Base-by-base conservation (phyloP, 2,329 filamentous ascomycete species). In the Colletotrichum falcatum region DNA sequence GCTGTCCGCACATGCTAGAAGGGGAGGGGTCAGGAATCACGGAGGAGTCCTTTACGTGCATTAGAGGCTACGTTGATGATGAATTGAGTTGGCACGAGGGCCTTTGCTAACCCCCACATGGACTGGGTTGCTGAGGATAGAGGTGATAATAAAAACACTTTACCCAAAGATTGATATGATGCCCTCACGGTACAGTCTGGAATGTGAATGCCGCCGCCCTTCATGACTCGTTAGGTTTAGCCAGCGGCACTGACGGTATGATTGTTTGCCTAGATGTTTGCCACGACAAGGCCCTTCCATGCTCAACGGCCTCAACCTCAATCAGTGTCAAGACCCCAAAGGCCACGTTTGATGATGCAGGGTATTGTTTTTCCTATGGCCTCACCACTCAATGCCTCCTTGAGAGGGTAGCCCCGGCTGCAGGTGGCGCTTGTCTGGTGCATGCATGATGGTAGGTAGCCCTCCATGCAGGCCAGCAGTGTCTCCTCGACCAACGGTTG, bases 101-200 rank as follows among this genome's bases (percentile, higher is more conserved):
- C 58, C 58, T 59, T 28, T 39, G 28, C 46, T 46, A 16, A 16
- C 14, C 44, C 58, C 58, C 28, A 39, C 18, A 55, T 20, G 49
- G 58, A 39, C 12, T 46, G 67, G 44, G 30, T 37, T 56, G 42
- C 63, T 51, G 44, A 61, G 56, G 51, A 53, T 51, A 70, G 51
- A 51, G 67, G 61, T 70, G 67, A 66, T 66, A 70, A 66, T 70
- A 61, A 55, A 66, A 66, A 14, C 63, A 61, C 60, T 55, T 66
- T 70, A 66, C 35, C 35, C 56, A 35, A 65, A 39, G 14, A 26
- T 44, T 44, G 8, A 44, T 9, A 14, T 9, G 53, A 23, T 37
- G 5, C 20, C n/a, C 28, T 20, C 5, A 14, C 18, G 53, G 16
- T 55, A 30, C 53, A 2, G 33, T 39, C 6, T 3, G 5, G 5